Evolutionary conservation across 768 basidiomycete species (phyloP).

Genomic region (Suillus tomentosus): DNA sequence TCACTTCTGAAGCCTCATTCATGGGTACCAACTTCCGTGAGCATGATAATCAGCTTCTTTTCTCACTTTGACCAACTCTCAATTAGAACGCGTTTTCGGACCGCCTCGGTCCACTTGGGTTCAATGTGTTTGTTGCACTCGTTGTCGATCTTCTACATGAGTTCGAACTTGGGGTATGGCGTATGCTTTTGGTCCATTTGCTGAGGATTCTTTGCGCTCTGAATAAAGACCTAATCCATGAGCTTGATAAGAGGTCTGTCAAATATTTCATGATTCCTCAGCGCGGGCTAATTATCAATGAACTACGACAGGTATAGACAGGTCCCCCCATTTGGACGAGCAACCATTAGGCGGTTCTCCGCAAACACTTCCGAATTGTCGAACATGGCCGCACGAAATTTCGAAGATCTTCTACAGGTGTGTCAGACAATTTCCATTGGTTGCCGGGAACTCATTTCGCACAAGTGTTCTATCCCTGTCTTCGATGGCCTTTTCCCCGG

Average conservation of each 20-base stretch:
- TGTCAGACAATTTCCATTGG: too few relatives aligned
- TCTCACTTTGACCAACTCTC: too few relatives aligned
- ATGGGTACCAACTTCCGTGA: too few relatives aligned
- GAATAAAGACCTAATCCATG: slow-evolving; percentile 26
- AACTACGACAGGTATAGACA: neutral
- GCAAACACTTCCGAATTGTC: neutral
- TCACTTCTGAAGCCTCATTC: too few relatives aligned
- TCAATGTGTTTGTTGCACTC: neutral
- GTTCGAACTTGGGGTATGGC: neutral
- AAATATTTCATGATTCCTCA: too few relatives aligned
- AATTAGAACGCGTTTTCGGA: slow-evolving; percentile 39
- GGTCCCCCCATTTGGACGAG: neutral
- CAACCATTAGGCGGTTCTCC: neutral
- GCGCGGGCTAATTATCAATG: too few relatives aligned
- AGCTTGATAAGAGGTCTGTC: slow-evolving; percentile 29
- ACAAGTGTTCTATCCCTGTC: too few relatives aligned
- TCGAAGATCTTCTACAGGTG: neutral
- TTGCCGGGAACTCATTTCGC: too few relatives aligned
- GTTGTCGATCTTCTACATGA: neutral
- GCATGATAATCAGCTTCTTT: too few relatives aligned
- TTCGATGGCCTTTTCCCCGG: too few relatives aligned
- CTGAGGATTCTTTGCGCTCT: slow-evolving; percentile 4
- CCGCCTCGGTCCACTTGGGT: neutral
- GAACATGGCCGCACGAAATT: neutral
- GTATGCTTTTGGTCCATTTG: slow-evolving; percentile 32